Evolutionary conservation across 1,139 yeast genomes (phyloP).

Genomic region (Scheffersomyces lignicola): DNA sequence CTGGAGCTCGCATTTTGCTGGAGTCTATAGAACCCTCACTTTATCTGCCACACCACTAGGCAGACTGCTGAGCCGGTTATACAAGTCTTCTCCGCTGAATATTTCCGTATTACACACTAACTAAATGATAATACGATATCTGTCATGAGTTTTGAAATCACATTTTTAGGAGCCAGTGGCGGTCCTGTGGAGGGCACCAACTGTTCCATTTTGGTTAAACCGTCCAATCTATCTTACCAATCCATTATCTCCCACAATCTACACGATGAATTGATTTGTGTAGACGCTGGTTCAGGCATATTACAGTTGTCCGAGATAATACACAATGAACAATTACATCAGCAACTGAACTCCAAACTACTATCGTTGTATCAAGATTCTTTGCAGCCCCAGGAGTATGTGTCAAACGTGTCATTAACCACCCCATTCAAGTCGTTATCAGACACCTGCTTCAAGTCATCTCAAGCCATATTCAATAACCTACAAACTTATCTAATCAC

Average conservation of each 20-base stretch:
- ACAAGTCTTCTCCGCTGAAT: no score
- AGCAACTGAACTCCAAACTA: constrained; percentile 14
- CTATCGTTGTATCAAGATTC: constrained; percentile 29
- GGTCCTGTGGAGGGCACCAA: constrained; percentile 74
- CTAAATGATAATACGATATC: constrained; percentile 2
- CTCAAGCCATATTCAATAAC: constrained; percentile 34
- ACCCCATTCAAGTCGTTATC: constrained; percentile 30
- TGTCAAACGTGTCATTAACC: constrained; percentile 17
- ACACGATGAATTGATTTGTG: constrained; percentile 47
- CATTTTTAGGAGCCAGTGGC: constrained; percentile 73
- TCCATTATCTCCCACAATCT: constrained; percentile 28
- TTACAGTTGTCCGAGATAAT: constrained; percentile 57
- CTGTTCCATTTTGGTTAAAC: constrained; percentile 66
- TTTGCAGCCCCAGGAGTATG: constrained; percentile 3
- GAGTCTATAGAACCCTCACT: no score
- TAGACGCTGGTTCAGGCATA: constrained; percentile 83
- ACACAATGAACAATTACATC: constrained; percentile 19
- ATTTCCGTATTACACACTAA: no score
- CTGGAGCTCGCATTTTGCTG: no score
- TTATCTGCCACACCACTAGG: no score
- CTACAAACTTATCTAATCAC: constrained; percentile 58
- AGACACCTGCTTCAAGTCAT: constrained; percentile 11
- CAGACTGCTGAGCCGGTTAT: no score
- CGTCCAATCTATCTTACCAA: constrained; percentile 40
- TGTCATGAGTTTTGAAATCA: constrained; percentile 33